phyloP scores from a whole-genome alignment of 192 early-diverging fungal genomes.

The Neocallimastix lanati region DNA sequence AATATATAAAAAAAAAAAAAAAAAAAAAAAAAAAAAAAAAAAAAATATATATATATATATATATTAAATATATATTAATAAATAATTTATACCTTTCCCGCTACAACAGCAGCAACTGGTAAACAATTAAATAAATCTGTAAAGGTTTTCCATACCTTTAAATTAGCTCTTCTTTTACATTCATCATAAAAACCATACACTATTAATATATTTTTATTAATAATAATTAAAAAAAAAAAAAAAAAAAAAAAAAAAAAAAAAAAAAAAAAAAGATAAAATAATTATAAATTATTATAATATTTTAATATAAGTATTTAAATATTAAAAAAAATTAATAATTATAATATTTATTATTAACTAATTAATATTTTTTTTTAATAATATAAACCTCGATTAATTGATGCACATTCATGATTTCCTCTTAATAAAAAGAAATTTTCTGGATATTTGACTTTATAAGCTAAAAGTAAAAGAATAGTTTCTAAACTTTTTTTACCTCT shows the following conservation, averaged over 20 bases:
- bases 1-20: too few relatives aligned
- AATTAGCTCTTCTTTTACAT: constrained; percentile 70
- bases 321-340: too few relatives aligned
- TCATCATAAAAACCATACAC: constrained; percentile 96
- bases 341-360: too few relatives aligned
- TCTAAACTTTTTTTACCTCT: constrained; percentile 88
- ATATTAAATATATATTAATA: too few relatives aligned
- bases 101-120: constrained; percentile 80
- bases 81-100: constrained; percentile 43
- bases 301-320: too few relatives aligned
- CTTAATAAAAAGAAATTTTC: constrained; percentile 94
- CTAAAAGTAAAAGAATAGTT: constrained; percentile 79
- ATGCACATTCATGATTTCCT: constrained; percentile 92
- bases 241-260: too few relatives aligned
- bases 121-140: constrained; percentile 86
- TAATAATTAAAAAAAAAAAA: neutral
- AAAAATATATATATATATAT: too few relatives aligned
- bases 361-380: neutral
- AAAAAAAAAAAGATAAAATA: too few relatives aligned
- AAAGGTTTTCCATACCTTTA: constrained; percentile 84
- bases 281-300: too few relatives aligned
- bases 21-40: too few relatives aligned
- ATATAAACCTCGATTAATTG: constrained; percentile 58
- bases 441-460: constrained; percentile 92
- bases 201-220: constrained; percentile 5